These are phyloP conservation scores for Botrytis pseudocinerea DNA, from an alignment of 2,329 filamentous ascomycete genomes.

Conservation along the genomic window DNA sequence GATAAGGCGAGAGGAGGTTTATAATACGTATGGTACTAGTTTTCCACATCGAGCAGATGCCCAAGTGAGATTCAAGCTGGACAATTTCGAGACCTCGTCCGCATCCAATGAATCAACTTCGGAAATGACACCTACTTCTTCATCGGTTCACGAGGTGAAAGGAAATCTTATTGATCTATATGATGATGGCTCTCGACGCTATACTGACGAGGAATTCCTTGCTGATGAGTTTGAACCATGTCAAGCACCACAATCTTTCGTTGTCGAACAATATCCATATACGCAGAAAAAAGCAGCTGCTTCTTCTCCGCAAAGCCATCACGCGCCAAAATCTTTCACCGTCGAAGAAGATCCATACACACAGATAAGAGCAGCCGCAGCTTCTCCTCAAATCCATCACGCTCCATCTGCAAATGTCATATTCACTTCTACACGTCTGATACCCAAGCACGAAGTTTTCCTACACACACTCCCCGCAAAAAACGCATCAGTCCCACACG, in stretches of 20 bases:
- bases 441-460: conserved; percentile 3
- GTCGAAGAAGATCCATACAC: background rate
- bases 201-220: background rate
- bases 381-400: background rate
- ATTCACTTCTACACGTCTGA: background rate
- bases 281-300: background rate
- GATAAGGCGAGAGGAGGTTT: background rate
- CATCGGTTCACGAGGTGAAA: background rate
- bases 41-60: background rate
- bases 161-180: background rate
- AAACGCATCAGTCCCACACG: background rate
- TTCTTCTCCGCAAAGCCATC: background rate
- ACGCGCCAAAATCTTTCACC: too few relatives aligned
- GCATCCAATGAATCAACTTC: background rate
- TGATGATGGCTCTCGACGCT: background rate
- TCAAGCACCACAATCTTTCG: too few relatives aligned
- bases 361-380: rapidly evolving
- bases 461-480: background rate
- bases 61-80: background rate
- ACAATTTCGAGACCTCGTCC: background rate
- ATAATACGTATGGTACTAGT: background rate
- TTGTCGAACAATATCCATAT: background rate
- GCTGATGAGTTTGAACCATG: too few relatives aligned
- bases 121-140: background rate
- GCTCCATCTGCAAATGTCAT: background rate